Evolutionary conservation across 768 basidiomycete genomes (phyloP).

Genomic region (Pulveroboletus ravenelii): DNA sequence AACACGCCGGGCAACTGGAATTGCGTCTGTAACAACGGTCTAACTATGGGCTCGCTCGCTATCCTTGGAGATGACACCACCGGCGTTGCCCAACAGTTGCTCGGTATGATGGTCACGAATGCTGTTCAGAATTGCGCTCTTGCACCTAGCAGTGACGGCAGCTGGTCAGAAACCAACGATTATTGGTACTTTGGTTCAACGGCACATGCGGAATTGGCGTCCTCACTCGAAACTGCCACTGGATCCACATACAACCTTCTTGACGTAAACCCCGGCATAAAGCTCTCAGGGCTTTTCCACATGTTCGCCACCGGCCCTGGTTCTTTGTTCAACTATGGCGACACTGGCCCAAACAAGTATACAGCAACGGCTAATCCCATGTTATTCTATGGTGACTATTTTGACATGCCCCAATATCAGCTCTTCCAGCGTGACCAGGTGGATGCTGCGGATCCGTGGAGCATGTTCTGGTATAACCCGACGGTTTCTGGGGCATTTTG

Average conservation of each 20-base stretch:
- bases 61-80: slow-evolving; percentile 81
- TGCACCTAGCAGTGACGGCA: slow-evolving; percentile 66
- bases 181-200: slow-evolving; percentile 97
- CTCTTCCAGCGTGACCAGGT: slow-evolving; percentile 89
- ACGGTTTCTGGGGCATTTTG: slow-evolving; percentile 84
- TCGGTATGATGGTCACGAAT: slow-evolving; percentile 66
- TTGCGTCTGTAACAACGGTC: slow-evolving; percentile 89
- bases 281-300: slow-evolving; percentile 78
- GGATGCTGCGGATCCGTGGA: slow-evolving; percentile 80
- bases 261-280: slow-evolving; percentile 62
- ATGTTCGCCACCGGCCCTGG: slow-evolving; percentile 84
- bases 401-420: slow-evolving; percentile 65
- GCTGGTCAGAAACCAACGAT: slow-evolving; percentile 91
- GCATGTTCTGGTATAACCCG: slow-evolving; percentile 94
- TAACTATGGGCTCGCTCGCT: slow-evolving; percentile 86
- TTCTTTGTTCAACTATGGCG: slow-evolving; percentile 68
- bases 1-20: slow-evolving; percentile 92
- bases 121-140: slow-evolving; percentile 73
- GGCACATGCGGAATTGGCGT: slow-evolving; percentile 83
- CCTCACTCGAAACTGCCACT: slow-evolving; percentile 78
- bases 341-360: slow-evolving; percentile 84
- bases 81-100: slow-evolving; percentile 61
- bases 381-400: slow-evolving; percentile 70
- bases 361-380: slow-evolving; percentile 89
- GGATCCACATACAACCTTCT: slow-evolving; percentile 79